These are phyloP conservation scores for Bryoerythrophyllum caledonicum DNA, from an alignment of 225 moss, liverwort and hornwort species.

Conservation along the genomic window DNA sequence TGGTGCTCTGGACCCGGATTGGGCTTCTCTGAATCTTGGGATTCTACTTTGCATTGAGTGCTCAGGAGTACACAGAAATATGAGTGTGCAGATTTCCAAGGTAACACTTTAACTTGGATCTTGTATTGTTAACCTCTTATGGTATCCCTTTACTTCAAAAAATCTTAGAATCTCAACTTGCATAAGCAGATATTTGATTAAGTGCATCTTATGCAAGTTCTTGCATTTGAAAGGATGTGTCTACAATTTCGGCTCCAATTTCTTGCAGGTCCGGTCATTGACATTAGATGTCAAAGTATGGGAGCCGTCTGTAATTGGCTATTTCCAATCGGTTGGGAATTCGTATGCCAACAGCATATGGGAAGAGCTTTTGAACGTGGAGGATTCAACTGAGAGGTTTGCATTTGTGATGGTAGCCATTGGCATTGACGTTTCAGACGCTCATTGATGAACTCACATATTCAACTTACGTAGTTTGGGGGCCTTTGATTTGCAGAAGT, in stretches of 20 bases:
- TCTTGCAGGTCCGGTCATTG: constrained; percentile 78
- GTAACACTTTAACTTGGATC: constrained; percentile 21
- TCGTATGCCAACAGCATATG: constrained; percentile 87
- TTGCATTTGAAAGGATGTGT: background rate
- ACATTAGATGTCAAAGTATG: constrained; percentile 98
- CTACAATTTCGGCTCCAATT: background rate
- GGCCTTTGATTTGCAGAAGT: constrained; percentile 37
- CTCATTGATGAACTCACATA: constrained; percentile 8
- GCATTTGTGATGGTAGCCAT: constrained; percentile 23
- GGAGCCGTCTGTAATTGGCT: constrained; percentile 94
- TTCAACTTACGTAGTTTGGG: constrained; percentile 1
- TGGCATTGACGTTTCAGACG: constrained; percentile 1
- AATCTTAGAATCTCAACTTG: background rate
- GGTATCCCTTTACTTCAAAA: background rate
- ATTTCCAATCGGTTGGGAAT: constrained; percentile 90
- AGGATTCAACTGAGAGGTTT: constrained; percentile 46
- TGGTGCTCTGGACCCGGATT: constrained; percentile 91
- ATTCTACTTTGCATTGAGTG: constrained; percentile 95
- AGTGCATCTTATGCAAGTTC: too few relatives aligned
- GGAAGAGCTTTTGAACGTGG: constrained; percentile 71
- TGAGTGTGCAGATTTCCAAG: constrained; percentile 96
- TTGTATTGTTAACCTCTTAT: background rate
- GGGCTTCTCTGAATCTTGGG: constrained; percentile 96
- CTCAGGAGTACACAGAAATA: constrained; percentile 94
- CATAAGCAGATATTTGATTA: background rate